A percentile compares a stretch with the other conserved stretches of the same genome.
Evolutionary conservation across 1,139 yeast species (phyloP).

Genomic region (Kodamaea plutei): DNA sequence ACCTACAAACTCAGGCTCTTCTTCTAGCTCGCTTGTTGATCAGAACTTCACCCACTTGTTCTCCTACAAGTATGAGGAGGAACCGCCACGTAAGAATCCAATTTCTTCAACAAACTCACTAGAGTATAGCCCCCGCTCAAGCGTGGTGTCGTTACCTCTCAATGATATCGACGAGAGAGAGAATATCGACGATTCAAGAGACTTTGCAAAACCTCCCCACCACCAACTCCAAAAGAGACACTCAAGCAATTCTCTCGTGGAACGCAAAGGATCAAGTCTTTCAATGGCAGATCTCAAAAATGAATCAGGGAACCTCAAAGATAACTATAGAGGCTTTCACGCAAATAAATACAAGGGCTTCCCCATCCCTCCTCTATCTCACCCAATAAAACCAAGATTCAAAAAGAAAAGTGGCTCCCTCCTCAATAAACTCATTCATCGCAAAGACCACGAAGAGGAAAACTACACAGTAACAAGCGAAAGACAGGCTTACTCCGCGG

Average conservation of each 20-base stretch:
- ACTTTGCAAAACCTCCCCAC: no score
- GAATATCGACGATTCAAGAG: no score
- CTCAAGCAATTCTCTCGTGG: background rate
- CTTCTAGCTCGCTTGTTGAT: background rate
- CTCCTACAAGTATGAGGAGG: slow-evolving; percentile 11
- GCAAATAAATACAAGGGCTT: slow-evolving; percentile 27
- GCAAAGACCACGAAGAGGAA: slow-evolving; percentile 33
- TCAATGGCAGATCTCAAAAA: background rate
- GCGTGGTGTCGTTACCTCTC: slow-evolving; percentile 14
- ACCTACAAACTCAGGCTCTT: background rate
- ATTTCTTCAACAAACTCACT: slow-evolving; percentile 1
- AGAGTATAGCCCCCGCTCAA: slow-evolving; percentile 15
- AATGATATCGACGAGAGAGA: slow-evolving; percentile 1
- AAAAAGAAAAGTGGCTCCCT: slow-evolving; percentile 41
- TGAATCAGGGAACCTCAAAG: slow-evolving; percentile 15
- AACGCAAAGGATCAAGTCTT: background rate
- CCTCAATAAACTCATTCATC: slow-evolving; percentile 45
- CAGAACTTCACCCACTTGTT: slow-evolving; percentile 9
- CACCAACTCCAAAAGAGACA: background rate
- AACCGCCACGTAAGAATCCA: slow-evolving; percentile 3
- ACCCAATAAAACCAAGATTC: slow-evolving; percentile 49
- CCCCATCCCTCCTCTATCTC: slow-evolving; percentile 44
- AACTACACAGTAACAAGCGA: background rate
- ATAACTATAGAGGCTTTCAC: slow-evolving; percentile 49
- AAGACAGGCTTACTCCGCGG: background rate